Base-by-base conservation (phyloP, 371 early-diverging fungal genomes). In the Apophysomyces trapeziformis region DNA sequence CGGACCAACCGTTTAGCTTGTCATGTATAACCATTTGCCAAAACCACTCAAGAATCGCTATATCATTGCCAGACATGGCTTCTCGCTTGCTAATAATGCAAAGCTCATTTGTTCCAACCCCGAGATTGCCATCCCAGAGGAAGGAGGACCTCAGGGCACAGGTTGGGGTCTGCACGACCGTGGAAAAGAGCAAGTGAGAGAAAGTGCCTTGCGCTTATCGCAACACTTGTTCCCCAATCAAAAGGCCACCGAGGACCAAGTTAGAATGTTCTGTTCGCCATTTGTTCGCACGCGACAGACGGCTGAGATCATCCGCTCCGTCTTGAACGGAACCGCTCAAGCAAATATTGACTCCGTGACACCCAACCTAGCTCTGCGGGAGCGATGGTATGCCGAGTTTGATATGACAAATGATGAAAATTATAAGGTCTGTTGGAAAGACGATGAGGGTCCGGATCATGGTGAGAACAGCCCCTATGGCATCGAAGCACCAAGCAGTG, bases 41-140 rank as follows among this genome's bases (percentile, higher is more conserved):
- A 46, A 60, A 8, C 41, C 57, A 5, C 68, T 83, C 13, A 76
- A 76, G 38, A 83, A 83, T 45, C 77, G 66, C 21, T 83, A 83
- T 50, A 70, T 83, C 38, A 69, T 83, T 39, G 76, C 75, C 60
- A 73, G 84, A 36, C 84, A 83, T 44, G 84, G 84, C 0, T 78
- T 73, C 39, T 83, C 84, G 12, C 67, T 80, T 5, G 84, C 84
- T 16, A 83, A 83, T 59, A 69, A 80, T 66, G 76, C 64, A 7
- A 62, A 66, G 6, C 47, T 83, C 14, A 79, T 83, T 60, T 78
- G 79, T 44, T 80, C 81, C 13, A 72, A 78, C 9, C 81, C 84
- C n/a, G 77, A 74, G 21, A 83, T 80, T 60, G 84, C 81, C 41
- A 80, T 83, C 63, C 79, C 84, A 14, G 65, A 67, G 14, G 62